Evolutionary conservation across 768 basidiomycete species (phyloP).

Genomic region (Tylopilus felleus): DNA sequence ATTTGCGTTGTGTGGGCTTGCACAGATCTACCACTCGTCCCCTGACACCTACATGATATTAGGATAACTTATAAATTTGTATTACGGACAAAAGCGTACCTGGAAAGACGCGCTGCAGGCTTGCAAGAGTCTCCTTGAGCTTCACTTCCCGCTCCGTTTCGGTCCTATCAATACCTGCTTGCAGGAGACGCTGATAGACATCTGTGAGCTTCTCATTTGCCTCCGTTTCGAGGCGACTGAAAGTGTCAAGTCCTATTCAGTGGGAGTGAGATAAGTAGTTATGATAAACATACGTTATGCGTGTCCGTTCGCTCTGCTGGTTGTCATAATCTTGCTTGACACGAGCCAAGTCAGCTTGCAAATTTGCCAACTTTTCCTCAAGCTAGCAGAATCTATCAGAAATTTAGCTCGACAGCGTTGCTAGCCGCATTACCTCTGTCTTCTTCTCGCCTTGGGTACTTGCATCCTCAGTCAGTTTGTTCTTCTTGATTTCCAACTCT

Average conservation of each 20-base stretch:
- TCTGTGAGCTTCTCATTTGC: slow-evolving; percentile 87
- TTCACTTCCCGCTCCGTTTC: slow-evolving; percentile 82
- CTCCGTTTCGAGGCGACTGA: slow-evolving; percentile 85
- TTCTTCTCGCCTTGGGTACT: slow-evolving; percentile 47
- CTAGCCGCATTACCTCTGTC: slow-evolving; percentile 44
- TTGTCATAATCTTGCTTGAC: slow-evolving; percentile 80
- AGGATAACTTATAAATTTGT: not conserved
- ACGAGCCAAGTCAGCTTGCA: slow-evolving; percentile 59
- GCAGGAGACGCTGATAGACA: slow-evolving; percentile 77
- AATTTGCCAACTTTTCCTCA: slow-evolving; percentile 53
- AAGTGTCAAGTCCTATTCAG: not conserved
- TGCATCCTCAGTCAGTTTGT: slow-evolving; percentile 55
- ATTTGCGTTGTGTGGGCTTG: slow-evolving; percentile 90
- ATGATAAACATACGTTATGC: slow-evolving; percentile 55
- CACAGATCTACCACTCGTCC: slow-evolving; percentile 93
- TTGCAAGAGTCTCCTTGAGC: slow-evolving; percentile 82
- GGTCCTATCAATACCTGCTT: slow-evolving; percentile 85
- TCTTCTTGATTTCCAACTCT: slow-evolving; percentile 55
- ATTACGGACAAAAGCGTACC: slow-evolving; percentile 39
- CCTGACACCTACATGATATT: slow-evolving; percentile 62
- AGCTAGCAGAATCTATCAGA: slow-evolving; percentile 34
- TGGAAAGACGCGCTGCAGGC: slow-evolving; percentile 85
- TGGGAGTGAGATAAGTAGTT: not conserved
- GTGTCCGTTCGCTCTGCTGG: slow-evolving; percentile 76
- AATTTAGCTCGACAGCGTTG: not conserved